phyloP scores from a whole-genome alignment of 768 basidiomycete species.

The Boletus tylopilopsis region DNA sequence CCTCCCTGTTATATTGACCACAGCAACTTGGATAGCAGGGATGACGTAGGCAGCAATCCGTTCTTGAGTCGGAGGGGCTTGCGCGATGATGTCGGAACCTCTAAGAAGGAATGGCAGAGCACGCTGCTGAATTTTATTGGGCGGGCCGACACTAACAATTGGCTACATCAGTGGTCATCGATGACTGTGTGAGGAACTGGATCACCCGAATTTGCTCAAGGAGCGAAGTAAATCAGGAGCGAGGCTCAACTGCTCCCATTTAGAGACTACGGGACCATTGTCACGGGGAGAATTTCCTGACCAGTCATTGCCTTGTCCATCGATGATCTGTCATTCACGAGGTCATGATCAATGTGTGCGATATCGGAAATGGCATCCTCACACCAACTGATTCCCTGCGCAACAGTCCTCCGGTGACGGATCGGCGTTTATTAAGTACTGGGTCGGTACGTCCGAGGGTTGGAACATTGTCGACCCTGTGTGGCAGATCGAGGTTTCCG shows the following conservation, averaged over 20 bases:
- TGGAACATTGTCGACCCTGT: slow-evolving; percentile 46
- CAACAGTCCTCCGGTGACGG: slow-evolving; percentile 56
- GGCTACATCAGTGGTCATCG: slow-evolving; percentile 13
- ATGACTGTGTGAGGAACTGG: slow-evolving; percentile 11
- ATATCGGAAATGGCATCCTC: slow-evolving; percentile 29
- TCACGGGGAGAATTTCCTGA: slow-evolving; percentile 56
- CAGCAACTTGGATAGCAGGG: slow-evolving; percentile 79
- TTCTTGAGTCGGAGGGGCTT: slow-evolving; percentile 98
- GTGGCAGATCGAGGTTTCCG: slow-evolving; percentile 70
- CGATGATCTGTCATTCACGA: slow-evolving; percentile 43
- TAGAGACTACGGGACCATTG: slow-evolving; percentile 77
- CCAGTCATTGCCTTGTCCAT: slow-evolving; percentile 55
- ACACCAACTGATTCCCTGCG: slow-evolving; percentile 77
- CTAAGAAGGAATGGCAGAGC: slow-evolving; percentile 93
- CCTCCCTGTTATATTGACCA: slow-evolving; percentile 56
- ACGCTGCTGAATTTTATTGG: slow-evolving; percentile 98
- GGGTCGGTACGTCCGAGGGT: slow-evolving; percentile 37
- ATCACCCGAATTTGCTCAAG: slow-evolving; percentile 90
- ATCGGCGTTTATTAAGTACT: slow-evolving; percentile 69
- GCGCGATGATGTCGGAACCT: slow-evolving; percentile 96
- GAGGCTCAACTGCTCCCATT: slow-evolving; percentile 92
- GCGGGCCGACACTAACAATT: slow-evolving; percentile 80
- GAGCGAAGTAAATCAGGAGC: slow-evolving; percentile 86
- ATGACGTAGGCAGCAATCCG: slow-evolving; percentile 97
- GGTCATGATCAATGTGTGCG: slow-evolving; percentile 11